Evolutionary conservation across 495 filamentous ascomycete genomes (phyloP).

Genomic region (Lasiosphaeriaceae sp.): DNA sequence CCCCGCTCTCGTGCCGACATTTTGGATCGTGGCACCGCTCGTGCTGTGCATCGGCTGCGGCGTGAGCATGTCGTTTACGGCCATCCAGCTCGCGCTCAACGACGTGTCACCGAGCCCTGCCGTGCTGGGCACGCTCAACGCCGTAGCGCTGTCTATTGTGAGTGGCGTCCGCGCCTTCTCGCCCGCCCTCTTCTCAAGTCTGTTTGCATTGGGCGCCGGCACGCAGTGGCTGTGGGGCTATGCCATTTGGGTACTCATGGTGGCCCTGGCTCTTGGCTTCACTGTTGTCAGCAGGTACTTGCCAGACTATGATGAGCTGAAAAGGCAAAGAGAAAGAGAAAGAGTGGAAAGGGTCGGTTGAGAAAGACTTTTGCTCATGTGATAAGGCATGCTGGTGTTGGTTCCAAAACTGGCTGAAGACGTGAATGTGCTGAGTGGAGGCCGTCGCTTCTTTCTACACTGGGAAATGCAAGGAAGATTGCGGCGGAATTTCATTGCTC

Average conservation of each 20-base stretch:
- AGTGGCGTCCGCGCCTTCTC: slow-evolving; percentile 53
- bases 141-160: slow-evolving; percentile 52
- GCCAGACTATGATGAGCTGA: slow-evolving; percentile 46
- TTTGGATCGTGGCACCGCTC: slow-evolving; percentile 52
- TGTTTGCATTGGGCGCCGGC: slow-evolving; percentile 59
- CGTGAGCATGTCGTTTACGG: slow-evolving; percentile 66
- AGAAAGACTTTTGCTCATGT: too few species aligned
- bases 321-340: slow-evolving; percentile 16
- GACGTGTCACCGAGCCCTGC: slow-evolving; percentile 57
- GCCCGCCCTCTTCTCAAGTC: slow-evolving; percentile 55
- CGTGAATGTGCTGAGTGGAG: too few species aligned
- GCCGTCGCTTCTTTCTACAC: too few species aligned
- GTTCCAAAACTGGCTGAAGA: too few species aligned
- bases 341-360: background rate
- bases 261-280: slow-evolving; percentile 43
- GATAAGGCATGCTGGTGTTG: too few species aligned
- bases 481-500: too few species aligned
- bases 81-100: slow-evolving; percentile 64
- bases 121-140: slow-evolving; percentile 62
- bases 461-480: too few species aligned
- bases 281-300: slow-evolving; percentile 43
- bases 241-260: slow-evolving; percentile 61
- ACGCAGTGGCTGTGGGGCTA: slow-evolving; percentile 56
- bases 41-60: slow-evolving; percentile 48
- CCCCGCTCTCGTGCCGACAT: slow-evolving; percentile 27